Evolutionary conservation across 2,329 filamentous ascomycete genomes (phyloP).

Genomic region (Pseudogymnoascus sp.): DNA sequence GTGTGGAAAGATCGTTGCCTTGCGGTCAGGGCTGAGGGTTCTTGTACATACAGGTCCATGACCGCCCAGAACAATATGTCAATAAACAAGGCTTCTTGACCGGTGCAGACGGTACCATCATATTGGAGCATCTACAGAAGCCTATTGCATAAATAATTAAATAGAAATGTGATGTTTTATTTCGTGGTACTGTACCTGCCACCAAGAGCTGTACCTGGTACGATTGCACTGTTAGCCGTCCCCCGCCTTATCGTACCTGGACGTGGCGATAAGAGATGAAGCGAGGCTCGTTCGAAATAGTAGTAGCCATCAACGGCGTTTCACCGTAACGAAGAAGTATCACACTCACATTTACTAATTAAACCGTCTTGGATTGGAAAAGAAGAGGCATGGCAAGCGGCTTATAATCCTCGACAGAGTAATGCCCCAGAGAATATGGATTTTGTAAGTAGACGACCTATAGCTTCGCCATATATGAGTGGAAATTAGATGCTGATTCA

Average conservation of each 20-base stretch:
- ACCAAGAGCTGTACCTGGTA: not conserved
- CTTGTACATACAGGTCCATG: not conserved
- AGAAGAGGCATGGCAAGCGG: not conserved
- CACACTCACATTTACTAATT: not conserved
- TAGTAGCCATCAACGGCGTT: not conserved
- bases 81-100: not conserved
- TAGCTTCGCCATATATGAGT: not conserved
- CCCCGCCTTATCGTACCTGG: not conserved
- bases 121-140: not conserved
- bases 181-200: not conserved
- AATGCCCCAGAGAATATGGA: not conserved
- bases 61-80: not conserved
- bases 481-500: conserved; percentile 8
- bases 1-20: not conserved
- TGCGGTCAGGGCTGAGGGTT: not conserved
- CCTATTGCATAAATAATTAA: not conserved
- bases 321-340: not conserved
- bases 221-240: not conserved
- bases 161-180: not conserved
- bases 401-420: not conserved
- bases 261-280: not conserved
- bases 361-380: not conserved
- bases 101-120: not conserved
- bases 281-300: conserved; percentile 5
- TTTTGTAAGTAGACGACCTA: not conserved